phyloP scores from a whole-genome alignment of 345 rosid species.

The Moricandia moricandioides region DNA sequence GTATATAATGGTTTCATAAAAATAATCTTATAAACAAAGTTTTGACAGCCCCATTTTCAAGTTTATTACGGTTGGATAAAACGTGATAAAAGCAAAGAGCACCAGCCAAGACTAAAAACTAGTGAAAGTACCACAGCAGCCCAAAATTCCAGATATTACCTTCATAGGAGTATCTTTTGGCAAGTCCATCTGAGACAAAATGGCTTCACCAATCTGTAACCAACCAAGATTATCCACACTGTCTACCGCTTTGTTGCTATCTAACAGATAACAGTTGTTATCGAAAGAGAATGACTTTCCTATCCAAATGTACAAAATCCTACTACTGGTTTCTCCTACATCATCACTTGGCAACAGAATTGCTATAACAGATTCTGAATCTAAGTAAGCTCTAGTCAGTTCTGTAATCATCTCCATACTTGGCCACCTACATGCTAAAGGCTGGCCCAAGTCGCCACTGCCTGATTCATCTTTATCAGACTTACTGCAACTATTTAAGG shows the following conservation, averaged over 20 bases:
- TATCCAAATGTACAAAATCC: conserved; percentile 75
- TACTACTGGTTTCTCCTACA: conserved; percentile 44
- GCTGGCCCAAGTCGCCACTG: conserved; percentile 34
- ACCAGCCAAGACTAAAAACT: background rate
- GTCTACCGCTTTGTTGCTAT: conserved; percentile 39
- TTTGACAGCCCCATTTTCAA: background rate
- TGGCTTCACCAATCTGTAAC: conserved; percentile 52
- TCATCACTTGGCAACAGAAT: conserved; percentile 40
- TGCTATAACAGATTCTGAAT: conserved; percentile 62
- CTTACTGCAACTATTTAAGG: conserved; percentile 34
- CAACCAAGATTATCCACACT: conserved; percentile 51
- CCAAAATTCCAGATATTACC: conserved; percentile 41
- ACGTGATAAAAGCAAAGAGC: background rate
- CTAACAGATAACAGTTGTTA: conserved; percentile 45
- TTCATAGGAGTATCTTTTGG: conserved; percentile 59
- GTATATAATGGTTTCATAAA: background rate
- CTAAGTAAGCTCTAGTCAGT: conserved; percentile 46
- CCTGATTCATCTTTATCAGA: conserved; percentile 27
- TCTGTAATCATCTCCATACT: conserved; percentile 57
- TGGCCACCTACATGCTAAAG: conserved; percentile 67
- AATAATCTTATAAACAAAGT: background rate
- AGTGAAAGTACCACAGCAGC: background rate
- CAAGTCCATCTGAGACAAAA: conserved; percentile 58
- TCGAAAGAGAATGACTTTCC: conserved; percentile 59
- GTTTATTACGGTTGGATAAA: too few species aligned